phyloP scores from a whole-genome alignment of 805 yeast species.

The Kluyveromyces siamensis region DNA sequence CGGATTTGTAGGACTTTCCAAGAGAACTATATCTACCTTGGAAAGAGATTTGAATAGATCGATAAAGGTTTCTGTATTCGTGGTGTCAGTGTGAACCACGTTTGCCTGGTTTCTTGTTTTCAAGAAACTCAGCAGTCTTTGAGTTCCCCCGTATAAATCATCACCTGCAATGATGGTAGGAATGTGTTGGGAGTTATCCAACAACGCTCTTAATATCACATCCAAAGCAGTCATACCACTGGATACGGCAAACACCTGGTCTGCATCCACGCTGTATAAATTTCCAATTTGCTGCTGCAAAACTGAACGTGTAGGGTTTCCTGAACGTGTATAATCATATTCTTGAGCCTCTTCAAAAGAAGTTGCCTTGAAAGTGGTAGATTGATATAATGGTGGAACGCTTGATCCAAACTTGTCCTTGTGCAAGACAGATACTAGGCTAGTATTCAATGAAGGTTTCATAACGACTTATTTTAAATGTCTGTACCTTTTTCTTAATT shows the following conservation, averaged over 20 bases:
- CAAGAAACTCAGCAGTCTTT: constrained; percentile 70
- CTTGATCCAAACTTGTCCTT: constrained; percentile 71
- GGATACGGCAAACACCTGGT: constrained; percentile 69
- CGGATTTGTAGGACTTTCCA: constrained; percentile 93
- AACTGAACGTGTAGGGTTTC: constrained; percentile 84
- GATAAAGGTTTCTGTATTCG: constrained; percentile 53
- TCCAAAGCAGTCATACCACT: constrained; percentile 93
- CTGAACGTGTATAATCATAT: constrained; percentile 83
- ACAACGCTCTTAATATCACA: constrained; percentile 63
- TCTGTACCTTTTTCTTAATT: neutral
- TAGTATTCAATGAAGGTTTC: constrained; percentile 6
- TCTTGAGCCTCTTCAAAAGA: constrained; percentile 48
- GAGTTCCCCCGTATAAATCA: constrained; percentile 91
- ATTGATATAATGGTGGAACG: constrained; percentile 81
- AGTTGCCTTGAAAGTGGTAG: constrained; percentile 79
- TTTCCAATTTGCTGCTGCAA: constrained; percentile 70
- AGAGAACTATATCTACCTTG: constrained; percentile 44
- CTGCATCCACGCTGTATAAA: constrained; percentile 58
- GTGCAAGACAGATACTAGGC: constrained; percentile 18
- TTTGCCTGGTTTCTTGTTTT: constrained; percentile 53
- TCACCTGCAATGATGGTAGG: constrained; percentile 92
- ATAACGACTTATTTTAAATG: neutral
- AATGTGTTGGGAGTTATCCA: constrained; percentile 16
- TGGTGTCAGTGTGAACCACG: constrained; percentile 75
- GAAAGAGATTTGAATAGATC: constrained; percentile 48